Base-by-base conservation (phyloP, 2,329 filamentous ascomycete species). In the Fusarium cyanostomum region DNA sequence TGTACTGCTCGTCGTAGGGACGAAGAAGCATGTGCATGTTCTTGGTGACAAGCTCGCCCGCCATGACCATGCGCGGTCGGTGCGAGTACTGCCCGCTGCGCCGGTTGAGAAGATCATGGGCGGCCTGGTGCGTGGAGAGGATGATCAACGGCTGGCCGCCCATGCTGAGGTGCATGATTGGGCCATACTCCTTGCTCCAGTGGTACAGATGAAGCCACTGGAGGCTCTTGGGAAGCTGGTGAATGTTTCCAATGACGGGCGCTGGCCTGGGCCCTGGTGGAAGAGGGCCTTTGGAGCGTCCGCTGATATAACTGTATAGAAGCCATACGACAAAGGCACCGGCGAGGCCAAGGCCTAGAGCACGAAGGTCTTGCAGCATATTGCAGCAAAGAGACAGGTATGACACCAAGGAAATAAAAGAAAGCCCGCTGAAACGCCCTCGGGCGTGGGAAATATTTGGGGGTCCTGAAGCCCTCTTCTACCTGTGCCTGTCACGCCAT, bases 131-230 rank as follows among this genome's bases (percentile, higher is more conserved):
- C 5, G 57, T 61, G 1, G 63, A 67, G 0, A 72, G 62, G 15
- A 72, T 52, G 26, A 72, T 63, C 27, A 71, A 21, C 2, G 56
- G 37, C 15, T 72, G 65, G 0, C 67, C 66, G 10, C 51, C 55
- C 57, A 68, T 66, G 48, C 50, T 67, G 7, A 72, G 43, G 16
- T 66, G 52, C 42, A 71, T 58, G 24, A 72, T 48, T 2, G 67
- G 66, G 5, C 68, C 70, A 31, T 71, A 68, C 11, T 63, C 18
- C 37, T 62, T 67, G 37, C 59, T 57, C 67, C 66, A 70, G 62
- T 82, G 69, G 51, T 86, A 82, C 62, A 86, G 85, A 71, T 82
- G 83, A 21, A 86, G 77, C 84, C 84, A 87, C 3, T 84, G 84
- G 66, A 86, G 85, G 52, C 70, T 72, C 10, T 72, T 67, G 16